Conservation (phyloP, 2,329 filamentous ascomycete genomes). For the Exophiala mesophila region DNA sequence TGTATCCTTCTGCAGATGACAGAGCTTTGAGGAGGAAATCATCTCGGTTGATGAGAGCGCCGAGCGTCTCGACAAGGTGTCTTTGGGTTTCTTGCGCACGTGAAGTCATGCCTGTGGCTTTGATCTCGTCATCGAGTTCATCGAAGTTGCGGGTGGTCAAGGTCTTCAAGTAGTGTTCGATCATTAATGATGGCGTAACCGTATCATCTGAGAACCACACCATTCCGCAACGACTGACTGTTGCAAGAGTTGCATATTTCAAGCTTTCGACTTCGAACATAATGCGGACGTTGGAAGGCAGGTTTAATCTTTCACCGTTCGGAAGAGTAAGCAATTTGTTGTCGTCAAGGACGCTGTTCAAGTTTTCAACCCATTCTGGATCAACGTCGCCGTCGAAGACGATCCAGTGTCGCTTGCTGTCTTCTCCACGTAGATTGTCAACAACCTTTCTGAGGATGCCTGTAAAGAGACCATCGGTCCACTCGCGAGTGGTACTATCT, state of each 20-base stretch:
- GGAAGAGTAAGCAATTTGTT: slow-evolving; percentile 96
- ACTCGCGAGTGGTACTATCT: slow-evolving; percentile 94
- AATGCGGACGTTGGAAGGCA: slow-evolving; percentile 92
- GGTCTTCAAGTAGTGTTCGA: slow-evolving; percentile 81
- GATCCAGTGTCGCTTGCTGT: slow-evolving; percentile 97
- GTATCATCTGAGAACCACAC: slow-evolving; percentile 99
- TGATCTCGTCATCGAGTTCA: slow-evolving; percentile 88
- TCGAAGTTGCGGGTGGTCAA: slow-evolving; percentile 82
- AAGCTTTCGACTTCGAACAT: slow-evolving; percentile 99
- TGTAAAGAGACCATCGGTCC: slow-evolving; percentile 97
- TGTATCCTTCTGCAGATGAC: slow-evolving; percentile 68
- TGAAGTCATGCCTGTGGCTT: slow-evolving; percentile 68
- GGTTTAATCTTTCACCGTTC: slow-evolving; percentile 93
- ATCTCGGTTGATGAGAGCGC: slow-evolving; percentile 69
- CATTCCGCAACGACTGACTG: slow-evolving; percentile 99
- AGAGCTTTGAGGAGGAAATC: slow-evolving; percentile 76
- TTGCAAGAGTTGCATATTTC: slow-evolving; percentile 94
- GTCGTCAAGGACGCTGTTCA: slow-evolving; percentile 99
- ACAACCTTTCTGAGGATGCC: slow-evolving; percentile 98
- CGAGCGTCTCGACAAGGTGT: slow-evolving; percentile 73
- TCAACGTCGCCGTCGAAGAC: slow-evolving; percentile 99
- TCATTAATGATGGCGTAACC: slow-evolving; percentile 87
- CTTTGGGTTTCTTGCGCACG: slow-evolving; percentile 75
- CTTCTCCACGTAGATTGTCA: slow-evolving; percentile 95
- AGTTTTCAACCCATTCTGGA: slow-evolving; percentile 98